Percentiles rank a stretch among this genome's conserved stretches.
phyloP scores from a whole-genome alignment of 768 basidiomycete genomes.

The Podaxis pistillaris region DNA sequence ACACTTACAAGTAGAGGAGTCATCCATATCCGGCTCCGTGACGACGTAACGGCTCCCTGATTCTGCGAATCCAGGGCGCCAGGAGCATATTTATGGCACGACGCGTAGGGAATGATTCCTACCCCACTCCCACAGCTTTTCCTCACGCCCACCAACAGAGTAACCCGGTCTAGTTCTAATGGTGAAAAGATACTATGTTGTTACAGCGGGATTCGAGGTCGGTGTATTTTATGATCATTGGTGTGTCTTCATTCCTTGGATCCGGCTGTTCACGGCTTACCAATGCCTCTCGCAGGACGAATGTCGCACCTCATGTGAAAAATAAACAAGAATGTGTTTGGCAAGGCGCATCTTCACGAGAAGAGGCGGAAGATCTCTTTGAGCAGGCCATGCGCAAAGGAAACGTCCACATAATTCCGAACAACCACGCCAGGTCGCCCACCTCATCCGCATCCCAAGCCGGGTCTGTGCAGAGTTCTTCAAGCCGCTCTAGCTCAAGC shows the following conservation, averaged over 20 bases:
- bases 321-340: constrained; percentile 40
- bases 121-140: constrained; percentile 9
- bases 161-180: background rate
- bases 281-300: constrained; percentile 35
- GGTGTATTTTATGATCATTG: constrained; percentile 11
- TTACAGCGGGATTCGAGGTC: background rate
- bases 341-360: constrained; percentile 42
- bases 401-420: constrained; percentile 26
- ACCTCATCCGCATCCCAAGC: constrained; percentile 2
- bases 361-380: constrained; percentile 38
- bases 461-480: background rate
- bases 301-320: constrained; percentile 41
- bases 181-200: constrained; percentile 12
- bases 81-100: constrained; percentile 8
- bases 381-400: constrained; percentile 26
- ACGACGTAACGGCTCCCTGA: constrained; percentile 3
- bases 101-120: background rate
- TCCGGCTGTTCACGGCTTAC: background rate
- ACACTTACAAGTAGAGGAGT: background rate
- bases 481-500: background rate
- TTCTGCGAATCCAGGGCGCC: constrained; percentile 1
- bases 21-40: constrained; percentile 2
- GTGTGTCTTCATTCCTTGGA: background rate
- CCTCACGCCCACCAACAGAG: background rate
- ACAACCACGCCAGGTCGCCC: background rate